Evolutionary conservation across 805 yeast species (phyloP).

Genomic region (Torulaspora microellipsoides): DNA sequence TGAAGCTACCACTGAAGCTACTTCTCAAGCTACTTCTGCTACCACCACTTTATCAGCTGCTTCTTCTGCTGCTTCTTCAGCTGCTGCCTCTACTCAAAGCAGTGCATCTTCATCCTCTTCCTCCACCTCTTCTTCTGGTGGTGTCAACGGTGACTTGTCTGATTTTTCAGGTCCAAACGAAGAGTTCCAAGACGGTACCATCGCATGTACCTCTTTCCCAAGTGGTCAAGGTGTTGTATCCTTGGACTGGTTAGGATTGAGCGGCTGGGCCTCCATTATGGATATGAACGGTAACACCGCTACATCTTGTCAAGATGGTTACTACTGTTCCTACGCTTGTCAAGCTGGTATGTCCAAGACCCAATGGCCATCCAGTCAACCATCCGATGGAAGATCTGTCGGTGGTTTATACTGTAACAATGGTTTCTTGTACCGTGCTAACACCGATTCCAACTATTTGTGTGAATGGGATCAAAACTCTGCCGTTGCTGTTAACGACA

Average conservation of each 20-base stretch:
- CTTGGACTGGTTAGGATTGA: constrained; percentile 49
- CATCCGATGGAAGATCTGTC: constrained; percentile 61
- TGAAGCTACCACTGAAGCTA: constrained; percentile 13
- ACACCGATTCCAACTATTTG: constrained; percentile 45
- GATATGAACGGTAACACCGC: constrained; percentile 62
- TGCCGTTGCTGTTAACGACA: constrained; percentile 50
- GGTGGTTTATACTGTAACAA: constrained; percentile 65
- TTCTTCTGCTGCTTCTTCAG: constrained; percentile 15
- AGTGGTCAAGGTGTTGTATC: constrained; percentile 64
- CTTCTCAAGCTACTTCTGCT: constrained; percentile 8
- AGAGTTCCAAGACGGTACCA: constrained; percentile 62
- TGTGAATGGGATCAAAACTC: constrained; percentile 62
- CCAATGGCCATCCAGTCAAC: constrained; percentile 70
- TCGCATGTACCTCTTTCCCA: constrained; percentile 59
- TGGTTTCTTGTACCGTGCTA: constrained; percentile 61
- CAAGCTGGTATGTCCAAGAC: constrained; percentile 79
- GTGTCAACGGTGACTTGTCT: constrained; percentile 49
- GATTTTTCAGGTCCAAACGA: constrained; percentile 46
- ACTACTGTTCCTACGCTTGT: constrained; percentile 74
- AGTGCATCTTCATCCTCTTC: constrained; percentile 29
- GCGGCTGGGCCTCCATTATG: constrained; percentile 50
- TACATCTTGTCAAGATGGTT: constrained; percentile 58
- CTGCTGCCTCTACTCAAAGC: constrained; percentile 23
- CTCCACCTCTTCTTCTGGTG: constrained; percentile 34
- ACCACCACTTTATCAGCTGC: constrained; percentile 7